Percentiles rank a stretch among this genome's conserved stretches.
Evolutionary conservation across 495 filamentous ascomycete species (phyloP).

Genomic region (Aspergillus haitiensis): DNA sequence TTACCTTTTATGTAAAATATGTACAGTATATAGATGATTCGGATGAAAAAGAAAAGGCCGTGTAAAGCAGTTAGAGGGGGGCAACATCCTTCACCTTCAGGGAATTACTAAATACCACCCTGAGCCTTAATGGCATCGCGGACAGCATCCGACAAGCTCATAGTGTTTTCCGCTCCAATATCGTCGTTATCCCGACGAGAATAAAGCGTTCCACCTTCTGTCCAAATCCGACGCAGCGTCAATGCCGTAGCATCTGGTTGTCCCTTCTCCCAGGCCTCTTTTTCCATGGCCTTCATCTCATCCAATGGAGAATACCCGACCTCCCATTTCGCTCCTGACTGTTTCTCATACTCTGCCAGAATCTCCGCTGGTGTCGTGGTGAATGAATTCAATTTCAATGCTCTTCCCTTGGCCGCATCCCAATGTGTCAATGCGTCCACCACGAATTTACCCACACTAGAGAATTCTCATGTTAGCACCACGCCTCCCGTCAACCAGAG

Average conservation of each 20-base stretch:
- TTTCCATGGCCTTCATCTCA: slow-evolving; percentile 53
- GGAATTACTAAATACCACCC: background rate
- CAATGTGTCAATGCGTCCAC: slow-evolving; percentile 58
- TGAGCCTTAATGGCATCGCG: slow-evolving; percentile 29
- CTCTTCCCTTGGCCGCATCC: slow-evolving; percentile 50
- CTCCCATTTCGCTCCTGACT: slow-evolving; percentile 53
- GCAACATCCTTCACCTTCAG: background rate
- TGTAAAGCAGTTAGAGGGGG: background rate
- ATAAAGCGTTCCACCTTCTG: slow-evolving; percentile 70
- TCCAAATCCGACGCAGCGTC: slow-evolving; percentile 69
- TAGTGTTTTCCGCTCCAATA: slow-evolving; percentile 49
- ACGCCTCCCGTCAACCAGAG: background rate
- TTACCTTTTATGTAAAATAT: slow-evolving; percentile 1
- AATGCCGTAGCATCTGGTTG: slow-evolving; percentile 53
- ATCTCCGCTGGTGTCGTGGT: slow-evolving; percentile 62
- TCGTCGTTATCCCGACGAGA: slow-evolving; percentile 62
- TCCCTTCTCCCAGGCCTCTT: slow-evolving; percentile 53
- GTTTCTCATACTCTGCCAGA: slow-evolving; percentile 63
- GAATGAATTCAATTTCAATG: slow-evolving; percentile 70
- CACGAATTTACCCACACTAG: slow-evolving; percentile 66
- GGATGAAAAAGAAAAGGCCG: too few relatives aligned
- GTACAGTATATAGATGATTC: background rate
- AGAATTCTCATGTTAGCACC: background rate
- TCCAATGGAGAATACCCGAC: slow-evolving; percentile 55
- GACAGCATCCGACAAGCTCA: slow-evolving; percentile 47